phyloP scores from a whole-genome alignment of 2,329 filamentous ascomycete genomes.

The Iodosphaeria phyllophila region DNA sequence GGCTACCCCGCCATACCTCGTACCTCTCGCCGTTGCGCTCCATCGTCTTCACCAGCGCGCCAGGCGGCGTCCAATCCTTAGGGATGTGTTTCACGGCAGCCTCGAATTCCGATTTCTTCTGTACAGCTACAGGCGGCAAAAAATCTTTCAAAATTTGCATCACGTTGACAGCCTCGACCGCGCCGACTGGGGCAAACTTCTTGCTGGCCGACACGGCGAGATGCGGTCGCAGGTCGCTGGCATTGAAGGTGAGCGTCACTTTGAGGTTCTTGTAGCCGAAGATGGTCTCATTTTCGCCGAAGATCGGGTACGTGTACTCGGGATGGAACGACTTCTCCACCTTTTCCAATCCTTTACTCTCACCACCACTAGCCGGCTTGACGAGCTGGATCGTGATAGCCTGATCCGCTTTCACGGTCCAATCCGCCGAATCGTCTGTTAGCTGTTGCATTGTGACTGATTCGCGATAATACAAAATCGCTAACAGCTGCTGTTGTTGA shows the following conservation, averaged over 20 bases:
- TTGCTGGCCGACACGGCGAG: constrained; percentile 52
- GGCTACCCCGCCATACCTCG: constrained; percentile 68
- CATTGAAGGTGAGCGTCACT: constrained; percentile 51
- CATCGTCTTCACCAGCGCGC: constrained; percentile 48
- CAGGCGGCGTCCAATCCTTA: constrained; percentile 50
- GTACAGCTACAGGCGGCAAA: constrained; percentile 54
- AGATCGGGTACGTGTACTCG: constrained; percentile 77
- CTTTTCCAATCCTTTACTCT: constrained; percentile 31
- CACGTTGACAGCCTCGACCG: constrained; percentile 52
- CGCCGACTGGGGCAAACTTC: constrained; percentile 50
- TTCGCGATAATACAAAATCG: too few relatives aligned
- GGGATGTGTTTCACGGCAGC: constrained; percentile 28
- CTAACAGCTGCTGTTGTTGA: too few relatives aligned
- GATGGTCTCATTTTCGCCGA: constrained; percentile 81
- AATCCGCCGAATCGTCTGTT: constrained; percentile 3
- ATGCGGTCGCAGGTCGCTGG: constrained; percentile 60
- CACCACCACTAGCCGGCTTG: constrained; percentile 25
- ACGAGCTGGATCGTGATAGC: constrained; percentile 43
- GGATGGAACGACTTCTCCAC: constrained; percentile 63
- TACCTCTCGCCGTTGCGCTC: constrained; percentile 41
- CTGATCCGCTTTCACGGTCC: constrained; percentile 43
- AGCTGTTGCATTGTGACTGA: background rate
- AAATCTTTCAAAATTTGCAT: constrained; percentile 42
- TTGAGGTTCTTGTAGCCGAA: constrained; percentile 75
- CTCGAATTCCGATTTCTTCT: constrained; percentile 42